Conservation (phyloP, 2,329 filamentous ascomycete genomes). For the Monilinia polystroma region DNA sequence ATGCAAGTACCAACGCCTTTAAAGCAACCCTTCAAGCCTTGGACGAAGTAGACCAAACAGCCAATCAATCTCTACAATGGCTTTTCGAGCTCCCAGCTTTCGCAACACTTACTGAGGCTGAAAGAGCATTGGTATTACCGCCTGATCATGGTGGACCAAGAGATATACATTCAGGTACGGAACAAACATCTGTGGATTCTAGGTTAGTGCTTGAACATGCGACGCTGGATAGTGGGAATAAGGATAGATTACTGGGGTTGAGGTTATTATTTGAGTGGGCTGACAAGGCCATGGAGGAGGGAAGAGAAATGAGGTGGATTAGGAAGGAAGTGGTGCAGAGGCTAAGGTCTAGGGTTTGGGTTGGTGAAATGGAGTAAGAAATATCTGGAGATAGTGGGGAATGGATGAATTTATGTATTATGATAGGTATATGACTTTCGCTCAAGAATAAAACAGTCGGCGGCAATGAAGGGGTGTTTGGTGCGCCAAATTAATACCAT, state of each 20-base stretch:
- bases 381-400: background rate
- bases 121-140: slow-evolving; percentile 54
- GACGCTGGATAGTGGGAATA: slow-evolving; percentile 47
- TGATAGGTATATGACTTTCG: slow-evolving; percentile 3
- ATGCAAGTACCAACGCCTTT: slow-evolving; percentile 58
- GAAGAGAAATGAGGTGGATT: slow-evolving; percentile 51
- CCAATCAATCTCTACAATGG: slow-evolving; percentile 58
- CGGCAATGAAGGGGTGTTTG: background rate
- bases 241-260: slow-evolving; percentile 61
- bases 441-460: background rate
- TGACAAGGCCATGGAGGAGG: slow-evolving; percentile 47
- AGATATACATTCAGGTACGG: slow-evolving; percentile 50
- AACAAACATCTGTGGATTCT: slow-evolving; percentile 61
- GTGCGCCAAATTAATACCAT: background rate
- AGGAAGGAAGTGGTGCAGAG: slow-evolving; percentile 55
- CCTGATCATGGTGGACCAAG: slow-evolving; percentile 44
- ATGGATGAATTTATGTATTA: slow-evolving; percentile 19
- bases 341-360: slow-evolving; percentile 52
- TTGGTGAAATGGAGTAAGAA: slow-evolving; percentile 33
- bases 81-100: slow-evolving; percentile 60
- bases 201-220: slow-evolving; percentile 56
- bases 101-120: slow-evolving; percentile 54
- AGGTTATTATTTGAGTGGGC: slow-evolving; percentile 65
- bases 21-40: slow-evolving; percentile 61
- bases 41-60: slow-evolving; percentile 54